Conservation (phyloP, 2,329 filamentous ascomycete genomes). For the Cryphonectria carpinicola region DNA sequence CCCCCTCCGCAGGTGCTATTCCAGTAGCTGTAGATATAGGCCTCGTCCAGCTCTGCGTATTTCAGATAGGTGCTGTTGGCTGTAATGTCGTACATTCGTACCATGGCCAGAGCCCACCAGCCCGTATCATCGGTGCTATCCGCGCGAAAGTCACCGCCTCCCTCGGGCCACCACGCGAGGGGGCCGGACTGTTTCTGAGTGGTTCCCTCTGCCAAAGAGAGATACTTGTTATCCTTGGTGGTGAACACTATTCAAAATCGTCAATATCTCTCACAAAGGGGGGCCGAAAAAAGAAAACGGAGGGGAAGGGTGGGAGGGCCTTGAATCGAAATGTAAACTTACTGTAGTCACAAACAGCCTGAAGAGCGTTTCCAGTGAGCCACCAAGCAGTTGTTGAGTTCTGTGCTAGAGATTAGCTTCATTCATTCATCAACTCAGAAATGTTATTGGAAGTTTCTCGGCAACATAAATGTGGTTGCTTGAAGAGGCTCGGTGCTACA, state of each 20-base stretch:
- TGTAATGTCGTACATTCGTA: slow-evolving; percentile 60
- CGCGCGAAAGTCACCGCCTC: slow-evolving; percentile 43
- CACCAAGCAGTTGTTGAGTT: slow-evolving; percentile 42
- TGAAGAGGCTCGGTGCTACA: not conserved
- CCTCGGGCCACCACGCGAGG: slow-evolving; percentile 42
- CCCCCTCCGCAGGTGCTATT: slow-evolving; percentile 56
- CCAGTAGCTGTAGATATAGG: slow-evolving; percentile 58
- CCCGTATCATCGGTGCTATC: slow-evolving; percentile 59
- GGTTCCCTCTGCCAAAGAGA: slow-evolving; percentile 37
- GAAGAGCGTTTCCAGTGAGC: slow-evolving; percentile 43
- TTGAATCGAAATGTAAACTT: not conserved
- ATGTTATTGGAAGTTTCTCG: not conserved
- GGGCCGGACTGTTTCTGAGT: slow-evolving; percentile 41
- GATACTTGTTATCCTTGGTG: slow-evolving; percentile 37
- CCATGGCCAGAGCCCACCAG: slow-evolving; percentile 67
- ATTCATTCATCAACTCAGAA: too few species aligned
- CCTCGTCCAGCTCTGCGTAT: slow-evolving; percentile 56
- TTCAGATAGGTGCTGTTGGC: slow-evolving; percentile 56
- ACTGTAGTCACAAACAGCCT: slow-evolving; percentile 42
- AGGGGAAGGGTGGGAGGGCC: not conserved
- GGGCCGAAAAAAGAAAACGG: too few species aligned
- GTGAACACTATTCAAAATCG: slow-evolving; percentile 30
- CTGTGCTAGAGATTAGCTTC: slow-evolving; percentile 33
- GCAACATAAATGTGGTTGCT: not conserved
- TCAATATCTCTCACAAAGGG: not conserved